These are phyloP conservation scores for Eragrostis nindensis DNA, from an alignment of 176 grass and related monocot genomes.

Conservation along the genomic window DNA sequence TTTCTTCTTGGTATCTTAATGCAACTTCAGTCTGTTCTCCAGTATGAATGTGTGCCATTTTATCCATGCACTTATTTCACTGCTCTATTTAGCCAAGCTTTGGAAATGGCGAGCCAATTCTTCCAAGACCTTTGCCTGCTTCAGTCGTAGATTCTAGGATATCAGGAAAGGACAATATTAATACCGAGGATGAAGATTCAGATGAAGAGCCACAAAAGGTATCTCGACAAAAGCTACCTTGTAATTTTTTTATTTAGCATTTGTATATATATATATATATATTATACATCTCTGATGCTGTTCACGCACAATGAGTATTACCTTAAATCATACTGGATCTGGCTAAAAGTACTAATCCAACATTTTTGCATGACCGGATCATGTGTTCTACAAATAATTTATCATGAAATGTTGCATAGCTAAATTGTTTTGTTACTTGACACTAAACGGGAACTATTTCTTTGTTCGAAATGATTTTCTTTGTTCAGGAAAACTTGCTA, in stretches of 20 bases:
- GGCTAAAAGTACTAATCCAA: slow-evolving; percentile 8
- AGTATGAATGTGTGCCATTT: background rate
- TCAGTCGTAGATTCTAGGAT: slow-evolving; percentile 66
- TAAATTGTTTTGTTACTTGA: background rate
- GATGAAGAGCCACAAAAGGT: slow-evolving; percentile 60
- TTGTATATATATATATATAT: slow-evolving; percentile 1
- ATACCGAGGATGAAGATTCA: slow-evolving; percentile 26
- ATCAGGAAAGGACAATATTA: slow-evolving; percentile 39
- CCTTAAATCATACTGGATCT: background rate
- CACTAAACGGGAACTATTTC: background rate
- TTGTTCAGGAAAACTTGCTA: background rate
- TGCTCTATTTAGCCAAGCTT: slow-evolving; percentile 58
- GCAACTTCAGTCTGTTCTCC: background rate
- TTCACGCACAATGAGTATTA: background rate
- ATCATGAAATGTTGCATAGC: background rate
- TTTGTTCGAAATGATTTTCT: slow-evolving; percentile 7
- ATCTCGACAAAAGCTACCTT: slow-evolving; percentile 23
- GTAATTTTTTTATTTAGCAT: slow-evolving; percentile 14
- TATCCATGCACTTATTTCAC: background rate
- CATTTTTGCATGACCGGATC: slow-evolving; percentile 21
- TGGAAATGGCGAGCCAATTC: slow-evolving; percentile 64
- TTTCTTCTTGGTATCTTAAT: slow-evolving; percentile 24
- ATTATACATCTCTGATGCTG: background rate
- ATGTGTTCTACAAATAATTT: slow-evolving; percentile 12
- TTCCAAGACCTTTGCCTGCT: slow-evolving; percentile 82